phyloP scores from a whole-genome alignment of 345 rosid species.

The Excoecaria cochinchinensis region DNA sequence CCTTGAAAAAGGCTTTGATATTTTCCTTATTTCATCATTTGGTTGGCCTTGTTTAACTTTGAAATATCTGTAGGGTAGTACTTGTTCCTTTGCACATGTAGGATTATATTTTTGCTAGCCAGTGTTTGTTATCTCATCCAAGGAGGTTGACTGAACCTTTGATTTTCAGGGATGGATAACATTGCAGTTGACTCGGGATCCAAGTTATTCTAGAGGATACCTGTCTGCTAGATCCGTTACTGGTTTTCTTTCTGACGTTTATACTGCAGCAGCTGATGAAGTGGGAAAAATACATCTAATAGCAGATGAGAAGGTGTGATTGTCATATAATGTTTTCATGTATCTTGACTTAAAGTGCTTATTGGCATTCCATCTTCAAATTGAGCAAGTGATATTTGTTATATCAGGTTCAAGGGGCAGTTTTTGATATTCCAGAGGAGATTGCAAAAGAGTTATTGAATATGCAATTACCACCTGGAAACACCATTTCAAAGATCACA shows the following conservation, averaged over 20 bases:
- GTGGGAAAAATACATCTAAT: conserved; percentile 80
- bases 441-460: conserved; percentile 74
- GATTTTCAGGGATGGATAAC: conserved; percentile 81
- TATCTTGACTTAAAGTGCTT: conserved; percentile 3
- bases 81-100: background rate
- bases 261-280: conserved; percentile 84
- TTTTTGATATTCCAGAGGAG: conserved; percentile 94
- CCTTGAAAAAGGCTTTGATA: background rate
- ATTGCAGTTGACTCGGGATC: conserved; percentile 79
- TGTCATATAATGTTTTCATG: background rate
- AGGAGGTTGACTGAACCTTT: conserved; percentile 14
- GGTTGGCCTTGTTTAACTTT: background rate
- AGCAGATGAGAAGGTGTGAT: conserved; percentile 82
- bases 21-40: background rate
- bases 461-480: conserved; percentile 77
- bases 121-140: background rate
- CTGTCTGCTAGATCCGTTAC: conserved; percentile 86
- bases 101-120: background rate
- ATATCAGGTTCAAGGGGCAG: conserved; percentile 89
- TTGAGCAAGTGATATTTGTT: conserved; percentile 19
- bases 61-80: background rate
- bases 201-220: conserved; percentile 59
- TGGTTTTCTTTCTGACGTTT: conserved; percentile 87
- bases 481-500: conserved; percentile 61
- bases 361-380: conserved; percentile 7